These are phyloP conservation scores for Ogataea nonfermentans DNA, from an alignment of 805 yeast species.

Conservation along the genomic window DNA sequence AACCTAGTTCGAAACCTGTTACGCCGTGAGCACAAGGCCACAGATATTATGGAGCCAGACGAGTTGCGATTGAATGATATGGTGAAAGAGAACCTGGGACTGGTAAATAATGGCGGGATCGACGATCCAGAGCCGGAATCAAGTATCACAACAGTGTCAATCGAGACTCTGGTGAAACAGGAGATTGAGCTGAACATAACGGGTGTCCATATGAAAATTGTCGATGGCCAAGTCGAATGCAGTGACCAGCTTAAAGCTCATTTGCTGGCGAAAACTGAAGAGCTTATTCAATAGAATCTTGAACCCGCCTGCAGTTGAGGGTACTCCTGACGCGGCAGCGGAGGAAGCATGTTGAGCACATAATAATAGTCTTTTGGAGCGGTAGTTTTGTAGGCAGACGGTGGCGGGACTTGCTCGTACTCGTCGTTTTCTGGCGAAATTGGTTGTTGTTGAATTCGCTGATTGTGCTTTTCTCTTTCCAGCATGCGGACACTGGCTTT, in stretches of 20 bases:
- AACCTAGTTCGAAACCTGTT: constrained; percentile 24
- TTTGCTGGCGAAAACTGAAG: constrained; percentile 19
- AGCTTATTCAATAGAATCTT: constrained; percentile 9
- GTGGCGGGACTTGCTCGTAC: constrained; percentile 1
- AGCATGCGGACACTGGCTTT: constrained; percentile 19
- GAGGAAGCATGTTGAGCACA: constrained; percentile 15
- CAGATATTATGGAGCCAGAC: constrained; percentile 3
- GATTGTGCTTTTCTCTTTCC: constrained; percentile 15
- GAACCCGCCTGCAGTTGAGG: constrained; percentile 6
- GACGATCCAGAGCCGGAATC: not conserved
- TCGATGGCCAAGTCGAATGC: constrained; percentile 16
- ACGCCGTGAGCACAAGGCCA: constrained; percentile 5
- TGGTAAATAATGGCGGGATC: not conserved
- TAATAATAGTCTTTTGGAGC: constrained; percentile 11
- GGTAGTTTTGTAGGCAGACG: constrained; percentile 1
- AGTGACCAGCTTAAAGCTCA: constrained; percentile 10
- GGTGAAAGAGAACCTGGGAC: constrained; percentile 19
- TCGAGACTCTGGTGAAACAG: constrained; percentile 47
- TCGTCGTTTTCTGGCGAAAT: constrained; percentile 4
- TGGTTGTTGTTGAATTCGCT: constrained; percentile 4
- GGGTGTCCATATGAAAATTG: constrained; percentile 9
- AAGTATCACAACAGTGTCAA: constrained; percentile 4
- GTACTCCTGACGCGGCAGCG: constrained; percentile 14
- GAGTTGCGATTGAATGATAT: constrained; percentile 22
- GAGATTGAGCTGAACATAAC: constrained; percentile 15